Conservation (phyloP, 192 early-diverging fungal species). For the Tieghemiomyces parasiticus region DNA sequence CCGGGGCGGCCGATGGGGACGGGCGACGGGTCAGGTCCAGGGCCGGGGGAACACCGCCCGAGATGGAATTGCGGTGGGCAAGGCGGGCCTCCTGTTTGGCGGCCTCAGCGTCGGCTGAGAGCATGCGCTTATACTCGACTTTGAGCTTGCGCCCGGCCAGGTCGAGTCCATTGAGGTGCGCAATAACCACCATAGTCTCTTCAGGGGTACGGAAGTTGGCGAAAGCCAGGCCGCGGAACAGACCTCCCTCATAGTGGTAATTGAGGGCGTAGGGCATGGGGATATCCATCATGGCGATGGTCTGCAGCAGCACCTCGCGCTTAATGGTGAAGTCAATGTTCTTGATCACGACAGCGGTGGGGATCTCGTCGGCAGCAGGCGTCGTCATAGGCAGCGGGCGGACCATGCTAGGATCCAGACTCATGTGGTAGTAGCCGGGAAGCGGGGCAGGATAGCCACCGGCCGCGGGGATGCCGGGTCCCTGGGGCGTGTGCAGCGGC, state of each 20-base stretch:
- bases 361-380: conserved; percentile 24
- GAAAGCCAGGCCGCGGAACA: conserved; percentile 69
- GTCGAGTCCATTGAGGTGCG: conserved; percentile 52
- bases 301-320: conserved; percentile 54
- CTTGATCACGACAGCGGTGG: conserved; percentile 67
- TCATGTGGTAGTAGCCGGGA: background rate
- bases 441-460: background rate
- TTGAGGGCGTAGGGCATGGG: conserved; percentile 68
- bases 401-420: background rate
- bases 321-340: conserved; percentile 71
- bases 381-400: background rate
- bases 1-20: background rate
- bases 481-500: conserved; percentile 5
- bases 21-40: conserved; percentile 1
- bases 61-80: conserved; percentile 23
- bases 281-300: conserved; percentile 48
- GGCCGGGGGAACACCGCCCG: conserved; percentile 19
- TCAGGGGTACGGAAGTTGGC: conserved; percentile 65
- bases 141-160: conserved; percentile 56
- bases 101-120: conserved; percentile 42
- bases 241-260: conserved; percentile 66
- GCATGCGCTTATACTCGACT: conserved; percentile 66
- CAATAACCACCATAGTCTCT: conserved; percentile 52
- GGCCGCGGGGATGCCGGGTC: background rate
- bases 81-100: conserved; percentile 28